Conservation (phyloP, 768 basidiomycete genomes). For the Kwoniella botswanensis region DNA sequence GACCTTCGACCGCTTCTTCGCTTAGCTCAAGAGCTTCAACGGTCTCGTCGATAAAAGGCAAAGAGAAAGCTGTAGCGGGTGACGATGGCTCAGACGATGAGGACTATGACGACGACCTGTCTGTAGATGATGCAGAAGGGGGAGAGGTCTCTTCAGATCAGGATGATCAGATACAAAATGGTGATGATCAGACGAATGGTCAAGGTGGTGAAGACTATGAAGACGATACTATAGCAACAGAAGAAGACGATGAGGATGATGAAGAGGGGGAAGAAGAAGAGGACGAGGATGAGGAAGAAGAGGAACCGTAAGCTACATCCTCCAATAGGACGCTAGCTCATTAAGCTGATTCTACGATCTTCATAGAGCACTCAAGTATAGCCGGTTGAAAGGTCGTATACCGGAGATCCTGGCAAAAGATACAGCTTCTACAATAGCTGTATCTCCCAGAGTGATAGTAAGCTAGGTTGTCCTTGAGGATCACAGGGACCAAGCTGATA, state of each 20-base stretch:
- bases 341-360: neutral
- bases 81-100: neutral
- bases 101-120: neutral
- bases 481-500: neutral
- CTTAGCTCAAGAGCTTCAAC: neutral
- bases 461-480: slow-evolving; percentile 27
- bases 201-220: slow-evolving; percentile 35
- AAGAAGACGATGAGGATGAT: slow-evolving; percentile 38
- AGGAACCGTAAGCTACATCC: slow-evolving; percentile 72
- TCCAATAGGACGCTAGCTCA: neutral
- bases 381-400: slow-evolving; percentile 73
- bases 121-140: neutral
- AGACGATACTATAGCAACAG: slow-evolving; percentile 53
- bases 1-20: slow-evolving; percentile 14
- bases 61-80: slow-evolving; percentile 19
- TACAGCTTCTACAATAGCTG: slow-evolving; percentile 78
- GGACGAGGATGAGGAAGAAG: slow-evolving; percentile 64
- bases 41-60: slow-evolving; percentile 22
- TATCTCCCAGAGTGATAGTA: slow-evolving; percentile 77
- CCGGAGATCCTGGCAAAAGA: slow-evolving; percentile 85
- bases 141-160: no score
- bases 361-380: slow-evolving; percentile 75
- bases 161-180: neutral
- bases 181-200: neutral
- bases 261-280: slow-evolving; percentile 61